Percentiles rank a stretch among this genome's conserved stretches.
Conservation (phyloP, 129 eudicot genomes). For the Silybum marianum region DNA sequence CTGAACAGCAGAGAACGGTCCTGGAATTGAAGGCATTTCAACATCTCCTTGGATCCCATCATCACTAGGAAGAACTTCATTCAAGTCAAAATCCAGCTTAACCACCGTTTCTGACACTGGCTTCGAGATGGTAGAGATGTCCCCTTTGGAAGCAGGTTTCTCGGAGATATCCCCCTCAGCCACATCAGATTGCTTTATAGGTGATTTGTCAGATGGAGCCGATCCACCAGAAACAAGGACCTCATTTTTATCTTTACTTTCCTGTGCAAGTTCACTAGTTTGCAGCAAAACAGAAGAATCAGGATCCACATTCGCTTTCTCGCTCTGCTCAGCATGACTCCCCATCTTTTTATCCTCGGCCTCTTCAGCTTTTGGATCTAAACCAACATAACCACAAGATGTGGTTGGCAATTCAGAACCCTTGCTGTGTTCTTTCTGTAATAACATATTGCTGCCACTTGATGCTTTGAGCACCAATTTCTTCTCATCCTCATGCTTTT, state of each 20-base stretch:
- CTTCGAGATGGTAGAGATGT: conserved; percentile 31
- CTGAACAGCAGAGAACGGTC: conserved; percentile 26
- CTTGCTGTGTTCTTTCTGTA: conserved; percentile 4
- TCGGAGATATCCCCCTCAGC: conserved; percentile 22
- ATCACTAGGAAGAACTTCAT: conserved; percentile 70
- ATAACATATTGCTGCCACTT: conserved; percentile 15
- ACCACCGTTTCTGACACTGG: conserved; percentile 36
- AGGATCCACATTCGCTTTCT: conserved; percentile 25
- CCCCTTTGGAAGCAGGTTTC: neutral
- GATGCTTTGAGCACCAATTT: conserved; percentile 19
- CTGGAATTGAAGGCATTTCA: conserved; percentile 18
- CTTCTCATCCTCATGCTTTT: conserved; percentile 33
- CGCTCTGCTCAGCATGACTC: conserved; percentile 16
- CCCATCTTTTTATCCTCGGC: conserved; percentile 9
- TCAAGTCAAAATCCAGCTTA: conserved; percentile 72
- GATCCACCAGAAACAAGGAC: conserved; percentile 6
- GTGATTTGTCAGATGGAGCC: neutral
- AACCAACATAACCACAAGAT: neutral
- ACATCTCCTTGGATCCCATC: conserved; percentile 63
- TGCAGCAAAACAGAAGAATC: conserved; percentile 27
- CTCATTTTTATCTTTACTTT: conserved; percentile 29
- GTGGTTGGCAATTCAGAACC: neutral
- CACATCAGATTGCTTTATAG: conserved; percentile 13
- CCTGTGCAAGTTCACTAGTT: conserved; percentile 9
- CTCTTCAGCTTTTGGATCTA: conserved; percentile 20